These are phyloP conservation scores for Echria macrotheca DNA, from an alignment of 495 filamentous ascomycete genomes.

Conservation along the genomic window DNA sequence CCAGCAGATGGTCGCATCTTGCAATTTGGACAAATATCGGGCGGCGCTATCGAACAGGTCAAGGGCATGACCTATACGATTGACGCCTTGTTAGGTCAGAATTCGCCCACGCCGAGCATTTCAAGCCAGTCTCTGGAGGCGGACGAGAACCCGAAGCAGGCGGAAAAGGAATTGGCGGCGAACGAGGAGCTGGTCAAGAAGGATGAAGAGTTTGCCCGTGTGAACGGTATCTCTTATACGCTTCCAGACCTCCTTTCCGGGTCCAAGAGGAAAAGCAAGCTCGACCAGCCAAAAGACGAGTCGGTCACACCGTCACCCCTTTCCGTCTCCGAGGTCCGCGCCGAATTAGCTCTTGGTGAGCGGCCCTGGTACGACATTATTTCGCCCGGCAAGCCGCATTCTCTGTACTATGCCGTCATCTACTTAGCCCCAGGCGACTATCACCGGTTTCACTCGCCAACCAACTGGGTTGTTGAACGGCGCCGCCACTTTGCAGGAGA, in stretches of 20 bases:
- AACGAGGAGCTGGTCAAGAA: conserved; percentile 63
- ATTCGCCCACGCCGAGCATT: conserved; percentile 39
- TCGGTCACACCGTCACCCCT: conserved; percentile 52
- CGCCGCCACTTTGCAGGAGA: conserved; percentile 95
- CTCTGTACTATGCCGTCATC: conserved; percentile 91
- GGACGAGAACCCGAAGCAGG: conserved; percentile 13
- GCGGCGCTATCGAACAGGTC: conserved; percentile 95
- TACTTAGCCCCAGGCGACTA: conserved; percentile 99
- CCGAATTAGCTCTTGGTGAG: conserved; percentile 72
- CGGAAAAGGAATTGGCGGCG: conserved; percentile 19
- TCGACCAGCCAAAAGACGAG: conserved; percentile 38
- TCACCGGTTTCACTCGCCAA: conserved; percentile 94
- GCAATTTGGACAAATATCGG: conserved; percentile 86
- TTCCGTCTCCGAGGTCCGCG: conserved; percentile 75
- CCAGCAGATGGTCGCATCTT: conserved; percentile 87
- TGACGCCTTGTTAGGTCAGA: conserved; percentile 79
- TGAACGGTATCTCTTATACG: conserved; percentile 97
- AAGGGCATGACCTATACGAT: conserved; percentile 98
- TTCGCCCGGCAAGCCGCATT: conserved; percentile 49
- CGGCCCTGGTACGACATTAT: conserved; percentile 72
- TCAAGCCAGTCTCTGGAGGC: conserved; percentile 22
- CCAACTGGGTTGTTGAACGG: conserved; percentile 87
- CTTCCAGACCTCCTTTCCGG: conserved; percentile 85
- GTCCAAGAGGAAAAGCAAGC: conserved; percentile 32
- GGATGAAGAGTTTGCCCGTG: conserved; percentile 86